Evolutionary conservation across 2,329 filamentous ascomycete species (phyloP), one percentile per base, ranked within the genome.

Genomic region (Calonectria crousiana): DNA sequence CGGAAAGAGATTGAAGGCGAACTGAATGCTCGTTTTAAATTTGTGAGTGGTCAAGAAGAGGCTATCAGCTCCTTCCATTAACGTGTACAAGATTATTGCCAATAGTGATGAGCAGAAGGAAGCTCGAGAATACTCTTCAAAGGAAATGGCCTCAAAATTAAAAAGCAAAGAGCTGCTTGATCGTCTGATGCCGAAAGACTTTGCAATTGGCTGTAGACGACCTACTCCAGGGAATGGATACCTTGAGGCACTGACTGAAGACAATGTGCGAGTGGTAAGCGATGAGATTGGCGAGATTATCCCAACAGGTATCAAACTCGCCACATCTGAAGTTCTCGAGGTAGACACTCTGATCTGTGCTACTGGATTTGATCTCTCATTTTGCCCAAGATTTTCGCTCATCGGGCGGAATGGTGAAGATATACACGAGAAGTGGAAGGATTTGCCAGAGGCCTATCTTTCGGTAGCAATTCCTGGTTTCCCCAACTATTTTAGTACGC

Each of bases 401-500:
- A 56, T 71, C 10, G 71, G 73, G 3, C 49, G 62, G 6, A 68
- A 65, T 6, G 71, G 62, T 4, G 38, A 38, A 36, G 36, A 62
- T 23, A 41, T 71, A 16, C 51, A 67, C 5, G 28, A 67, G 18
- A 51, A 47, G 3, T 74, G 72, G 72, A 47, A 64, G 20, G n/a
- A 67, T 2, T 5, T 67, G 1, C 73, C 73, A 3, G 47, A 67
- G 26, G 47, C 73, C 10, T 75, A 75, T 26, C 36, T 75, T 34
- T 75, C 73, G 1, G 23, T 68, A 1, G 66, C 73, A 2, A 52
- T 75, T 16, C 44, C 53, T 34, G 69, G 23, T 2, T 75, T 73
- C 18, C 73, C 73, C 9, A 75, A 75, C 26, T 73, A 73, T 34
- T 75, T 75, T 28, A 72, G 69, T 75, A 62, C n/a, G 73, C 38